Evolutionary conservation across 1,284 basidiomycete genomes (phyloP).

Genomic region (Microstroma glucosiphilum): DNA sequence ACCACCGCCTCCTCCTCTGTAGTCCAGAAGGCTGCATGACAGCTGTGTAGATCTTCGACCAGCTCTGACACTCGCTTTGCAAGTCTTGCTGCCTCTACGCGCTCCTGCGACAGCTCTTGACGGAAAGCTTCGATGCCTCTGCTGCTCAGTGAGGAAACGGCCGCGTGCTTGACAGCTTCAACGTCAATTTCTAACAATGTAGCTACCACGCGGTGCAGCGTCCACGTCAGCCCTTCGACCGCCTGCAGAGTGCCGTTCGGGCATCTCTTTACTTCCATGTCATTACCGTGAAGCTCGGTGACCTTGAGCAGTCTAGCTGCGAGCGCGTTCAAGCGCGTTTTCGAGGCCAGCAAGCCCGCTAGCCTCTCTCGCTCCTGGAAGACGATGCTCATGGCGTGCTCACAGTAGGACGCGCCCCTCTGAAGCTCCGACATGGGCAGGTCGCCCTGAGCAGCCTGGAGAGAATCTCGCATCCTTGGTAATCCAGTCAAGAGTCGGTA

Average conservation of each 20-base stretch:
- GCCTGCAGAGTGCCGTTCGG: too few species aligned
- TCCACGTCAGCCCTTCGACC: neutral
- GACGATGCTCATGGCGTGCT: constrained; percentile 58
- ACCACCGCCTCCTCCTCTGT: neutral
- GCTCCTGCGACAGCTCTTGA: too few species aligned
- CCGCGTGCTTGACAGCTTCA: neutral
- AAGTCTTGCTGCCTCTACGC: too few species aligned
- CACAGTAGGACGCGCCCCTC: constrained; percentile 70
- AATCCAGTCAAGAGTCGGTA: constrained; percentile 65
- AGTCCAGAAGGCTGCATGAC: neutral
- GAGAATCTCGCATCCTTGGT: constrained; percentile 62
- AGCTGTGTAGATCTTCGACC: neutral
- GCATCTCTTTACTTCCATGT: too few species aligned
- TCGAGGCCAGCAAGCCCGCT: neutral
- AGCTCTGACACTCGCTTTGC: neutral
- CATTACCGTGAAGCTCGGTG: too few species aligned
- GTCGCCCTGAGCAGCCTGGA: constrained; percentile 71
- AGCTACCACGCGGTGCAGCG: neutral
- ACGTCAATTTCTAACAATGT: neutral
- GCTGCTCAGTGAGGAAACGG: neutral
- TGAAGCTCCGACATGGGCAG: constrained; percentile 76
- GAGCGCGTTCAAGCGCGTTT: neutral
- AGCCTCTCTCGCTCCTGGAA: constrained; percentile 26
- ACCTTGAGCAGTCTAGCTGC: neutral
- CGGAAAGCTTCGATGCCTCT: neutral